phyloP scores from a whole-genome alignment of 2,329 filamentous ascomycete genomes.

The Ophiostoma populinum region DNA sequence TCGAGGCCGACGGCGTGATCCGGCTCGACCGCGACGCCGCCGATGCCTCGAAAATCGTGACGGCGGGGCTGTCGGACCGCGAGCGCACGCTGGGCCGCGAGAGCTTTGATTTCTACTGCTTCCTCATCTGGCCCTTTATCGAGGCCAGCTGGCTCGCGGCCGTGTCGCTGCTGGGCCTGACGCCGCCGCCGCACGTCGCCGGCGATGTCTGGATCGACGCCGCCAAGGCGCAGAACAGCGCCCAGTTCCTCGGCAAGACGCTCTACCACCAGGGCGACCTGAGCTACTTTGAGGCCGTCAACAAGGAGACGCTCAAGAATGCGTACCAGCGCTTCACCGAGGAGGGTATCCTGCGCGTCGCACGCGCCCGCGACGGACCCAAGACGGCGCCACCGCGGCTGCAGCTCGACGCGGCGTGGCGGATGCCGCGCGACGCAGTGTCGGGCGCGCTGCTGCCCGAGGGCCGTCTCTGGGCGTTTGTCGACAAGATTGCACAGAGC shows the following conservation, averaged over 20 bases:
- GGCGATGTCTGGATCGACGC: conserved; percentile 63
- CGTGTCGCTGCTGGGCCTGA: conserved; percentile 71
- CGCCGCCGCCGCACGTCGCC: conserved; percentile 45
- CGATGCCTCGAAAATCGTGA: conserved; percentile 29
- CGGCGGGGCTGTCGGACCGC: conserved; percentile 54
- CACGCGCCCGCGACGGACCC: conserved; percentile 50
- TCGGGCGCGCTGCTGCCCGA: conserved; percentile 47
- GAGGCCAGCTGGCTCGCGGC: conserved; percentile 87
- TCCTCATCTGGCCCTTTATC: conserved; percentile 96
- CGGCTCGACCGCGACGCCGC: conserved; percentile 40
- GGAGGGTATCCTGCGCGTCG: conserved; percentile 68
- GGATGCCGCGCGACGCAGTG: conserved; percentile 43
- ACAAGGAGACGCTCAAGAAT: conserved; percentile 94
- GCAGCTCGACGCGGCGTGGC: conserved; percentile 58
- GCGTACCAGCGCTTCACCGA: conserved; percentile 77
- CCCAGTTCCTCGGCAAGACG: conserved; percentile 82
- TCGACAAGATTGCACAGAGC: conserved; percentile 66
- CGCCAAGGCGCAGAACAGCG: conserved; percentile 61
- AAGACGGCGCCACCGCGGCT: conserved; percentile 41
- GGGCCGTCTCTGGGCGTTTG: conserved; percentile 81
- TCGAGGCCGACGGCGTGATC: conserved; percentile 68
- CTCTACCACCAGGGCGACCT: conserved; percentile 95
- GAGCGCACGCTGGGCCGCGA: conserved; percentile 71
- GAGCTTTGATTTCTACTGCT: conserved; percentile 98
- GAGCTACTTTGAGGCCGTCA: conserved; percentile 94